Evolutionary conservation across 2,329 filamentous ascomycete genomes (phyloP).

Genomic region (Tetracladium maxilliforme): DNA sequence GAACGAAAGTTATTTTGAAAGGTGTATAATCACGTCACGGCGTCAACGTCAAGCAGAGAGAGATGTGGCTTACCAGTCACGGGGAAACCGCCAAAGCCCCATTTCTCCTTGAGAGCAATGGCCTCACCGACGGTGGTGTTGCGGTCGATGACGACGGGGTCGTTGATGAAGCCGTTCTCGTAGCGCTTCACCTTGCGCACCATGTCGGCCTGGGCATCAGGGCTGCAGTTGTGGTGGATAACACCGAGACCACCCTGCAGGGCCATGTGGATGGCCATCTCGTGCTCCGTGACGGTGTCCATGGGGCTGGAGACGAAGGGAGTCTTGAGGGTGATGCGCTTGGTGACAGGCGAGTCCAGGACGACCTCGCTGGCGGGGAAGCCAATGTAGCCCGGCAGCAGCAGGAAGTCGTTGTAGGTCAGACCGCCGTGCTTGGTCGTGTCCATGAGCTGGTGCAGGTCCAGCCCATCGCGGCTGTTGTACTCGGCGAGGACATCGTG

Average conservation of each 20-base stretch:
- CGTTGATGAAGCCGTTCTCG: slow-evolving; percentile 97
- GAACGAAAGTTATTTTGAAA: slow-evolving; percentile 99
- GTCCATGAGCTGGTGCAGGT: slow-evolving; percentile 76
- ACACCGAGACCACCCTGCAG: slow-evolving; percentile 81
- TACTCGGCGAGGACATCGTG: slow-evolving; percentile 75
- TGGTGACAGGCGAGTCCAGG: slow-evolving; percentile 86
- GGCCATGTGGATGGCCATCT: slow-evolving; percentile 98
- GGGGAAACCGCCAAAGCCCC: slow-evolving; percentile 96
- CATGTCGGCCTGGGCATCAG: slow-evolving; percentile 96
- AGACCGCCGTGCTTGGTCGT: slow-evolving; percentile 84
- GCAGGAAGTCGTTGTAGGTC: slow-evolving; percentile 97
- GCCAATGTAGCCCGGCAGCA: slow-evolving; percentile 95
- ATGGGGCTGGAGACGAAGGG: slow-evolving; percentile 96
- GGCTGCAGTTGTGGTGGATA: slow-evolving; percentile 99
- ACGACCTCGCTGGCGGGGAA: slow-evolving; percentile 83
- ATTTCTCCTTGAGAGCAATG: slow-evolving; percentile 87
- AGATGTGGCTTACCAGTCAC: slow-evolving; percentile 70
- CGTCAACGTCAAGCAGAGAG: slow-evolving; percentile 9
- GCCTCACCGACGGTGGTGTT: slow-evolving; percentile 83
- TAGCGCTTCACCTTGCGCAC: slow-evolving; percentile 97
- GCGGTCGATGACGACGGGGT: slow-evolving; percentile 83
- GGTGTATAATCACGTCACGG: slow-evolving; percentile 64
- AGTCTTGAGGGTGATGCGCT: slow-evolving; percentile 90
- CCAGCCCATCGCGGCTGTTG: slow-evolving; percentile 67
- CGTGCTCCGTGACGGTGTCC: slow-evolving; percentile 98